Conservation (phyloP, 805 yeast species). For the Starmerella kuoi region DNA sequence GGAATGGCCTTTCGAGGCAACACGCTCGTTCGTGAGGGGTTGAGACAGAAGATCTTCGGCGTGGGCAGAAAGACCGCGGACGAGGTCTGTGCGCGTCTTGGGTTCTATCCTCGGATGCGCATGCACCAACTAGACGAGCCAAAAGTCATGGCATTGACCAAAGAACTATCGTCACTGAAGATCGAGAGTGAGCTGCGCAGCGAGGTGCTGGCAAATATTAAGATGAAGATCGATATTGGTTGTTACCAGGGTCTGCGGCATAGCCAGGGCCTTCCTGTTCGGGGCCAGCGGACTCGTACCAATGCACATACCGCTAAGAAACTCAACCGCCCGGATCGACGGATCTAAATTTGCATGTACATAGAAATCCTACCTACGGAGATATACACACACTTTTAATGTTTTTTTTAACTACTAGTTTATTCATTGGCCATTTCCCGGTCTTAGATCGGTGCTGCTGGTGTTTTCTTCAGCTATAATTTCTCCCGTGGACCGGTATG, state of each 20-base stretch:
- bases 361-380: too few relatives aligned
- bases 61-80: slow-evolving; percentile 66
- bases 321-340: slow-evolving; percentile 58
- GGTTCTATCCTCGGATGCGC: slow-evolving; percentile 86
- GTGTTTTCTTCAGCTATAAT: too few relatives aligned
- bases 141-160: slow-evolving; percentile 72
- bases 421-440: too few relatives aligned
- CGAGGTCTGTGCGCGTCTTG: slow-evolving; percentile 71
- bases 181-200: slow-evolving; percentile 69
- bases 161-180: slow-evolving; percentile 69
- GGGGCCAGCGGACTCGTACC: slow-evolving; percentile 84
- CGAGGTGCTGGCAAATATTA: slow-evolving; percentile 54
- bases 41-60: slow-evolving; percentile 75
- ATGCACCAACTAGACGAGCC: slow-evolving; percentile 86
- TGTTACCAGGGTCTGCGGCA: slow-evolving; percentile 84
- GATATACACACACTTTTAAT: too few relatives aligned
- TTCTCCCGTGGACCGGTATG: too few relatives aligned
- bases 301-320: slow-evolving; percentile 84
- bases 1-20: slow-evolving; percentile 32
- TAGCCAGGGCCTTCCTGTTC: slow-evolving; percentile 63
- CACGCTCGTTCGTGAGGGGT: slow-evolving; percentile 37
- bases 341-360: slow-evolving; percentile 11
- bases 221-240: slow-evolving; percentile 66
- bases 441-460: too few relatives aligned
- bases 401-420: too few relatives aligned